A percentile compares a stretch with the other conserved stretches of the same genome.
Conservation (phyloP, 2,329 filamentous ascomycete genomes). For the Coleophoma eucalyptorum region DNA sequence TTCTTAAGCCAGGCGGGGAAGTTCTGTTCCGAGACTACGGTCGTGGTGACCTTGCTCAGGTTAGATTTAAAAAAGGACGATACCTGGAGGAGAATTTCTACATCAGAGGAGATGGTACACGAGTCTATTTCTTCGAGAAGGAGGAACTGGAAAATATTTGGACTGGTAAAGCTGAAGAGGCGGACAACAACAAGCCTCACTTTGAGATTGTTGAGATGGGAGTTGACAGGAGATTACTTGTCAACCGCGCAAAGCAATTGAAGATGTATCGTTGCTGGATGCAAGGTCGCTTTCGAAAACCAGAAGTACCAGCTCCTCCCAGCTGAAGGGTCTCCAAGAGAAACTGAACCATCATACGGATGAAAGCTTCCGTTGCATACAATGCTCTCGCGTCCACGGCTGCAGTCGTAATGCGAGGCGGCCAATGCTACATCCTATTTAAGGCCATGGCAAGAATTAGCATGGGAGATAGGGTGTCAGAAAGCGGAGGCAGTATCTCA, state of each 20-base stretch:
- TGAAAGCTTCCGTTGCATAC: no score
- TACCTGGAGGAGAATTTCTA: constrained; percentile 98
- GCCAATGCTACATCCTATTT: no score
- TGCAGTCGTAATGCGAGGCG: no score
- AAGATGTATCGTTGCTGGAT: constrained; percentile 99
- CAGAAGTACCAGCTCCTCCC: neutral
- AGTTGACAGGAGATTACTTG: constrained; percentile 81
- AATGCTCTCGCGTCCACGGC: no score
- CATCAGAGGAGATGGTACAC: constrained; percentile 88
- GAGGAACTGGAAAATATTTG: constrained; percentile 80
- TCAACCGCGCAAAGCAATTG: constrained; percentile 83
- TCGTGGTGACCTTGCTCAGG: constrained; percentile 90
- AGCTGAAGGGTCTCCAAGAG: no score
- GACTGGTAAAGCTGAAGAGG: constrained; percentile 40
- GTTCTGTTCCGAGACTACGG: constrained; percentile 97
- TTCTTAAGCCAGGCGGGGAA: constrained; percentile 89
- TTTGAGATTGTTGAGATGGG: constrained; percentile 79
- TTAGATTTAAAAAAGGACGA: constrained; percentile 91
- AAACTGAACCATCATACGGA: no score
- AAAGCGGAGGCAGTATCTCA: no score
- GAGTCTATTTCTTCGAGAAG: constrained; percentile 95
- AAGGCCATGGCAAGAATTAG: no score
- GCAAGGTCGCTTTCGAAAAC: constrained; percentile 75
- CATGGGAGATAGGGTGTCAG: no score
- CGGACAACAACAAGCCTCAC: constrained; percentile 12